phyloP scores from a whole-genome alignment of 345 rosid species.

The Eucalyptus sp. region DNA sequence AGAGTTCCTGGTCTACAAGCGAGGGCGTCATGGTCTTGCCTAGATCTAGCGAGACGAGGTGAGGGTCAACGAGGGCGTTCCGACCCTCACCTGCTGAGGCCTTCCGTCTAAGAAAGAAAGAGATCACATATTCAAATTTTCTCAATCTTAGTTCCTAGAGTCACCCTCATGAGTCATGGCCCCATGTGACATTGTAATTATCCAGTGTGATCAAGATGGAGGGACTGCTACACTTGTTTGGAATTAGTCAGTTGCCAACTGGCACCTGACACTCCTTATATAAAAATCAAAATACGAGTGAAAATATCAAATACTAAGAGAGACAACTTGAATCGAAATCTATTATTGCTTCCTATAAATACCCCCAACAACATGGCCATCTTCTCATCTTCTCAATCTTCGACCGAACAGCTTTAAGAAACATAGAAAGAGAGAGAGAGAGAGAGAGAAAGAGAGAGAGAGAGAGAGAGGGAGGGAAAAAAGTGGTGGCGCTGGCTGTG shows the following conservation, averaged over 20 bases:
- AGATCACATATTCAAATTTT: no score
- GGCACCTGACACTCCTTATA: not conserved
- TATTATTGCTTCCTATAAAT: not conserved
- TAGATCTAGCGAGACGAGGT: no score
- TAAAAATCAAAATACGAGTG: no score
- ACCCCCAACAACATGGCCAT: not conserved
- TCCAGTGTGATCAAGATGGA: not conserved
- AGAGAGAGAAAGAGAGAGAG: not conserved
- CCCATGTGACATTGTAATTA: not conserved
- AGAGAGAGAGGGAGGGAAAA: not conserved
- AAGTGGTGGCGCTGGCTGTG: not conserved
- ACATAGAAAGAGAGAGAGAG: not conserved
- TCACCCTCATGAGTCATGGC: no score
- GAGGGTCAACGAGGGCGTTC: no score
- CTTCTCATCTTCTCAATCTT: not conserved
- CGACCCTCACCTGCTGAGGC: rapidly evolving
- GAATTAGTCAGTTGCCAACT: not conserved
- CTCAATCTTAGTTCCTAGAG: no score
- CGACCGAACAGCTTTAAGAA: not conserved
- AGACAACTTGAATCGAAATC: not conserved
- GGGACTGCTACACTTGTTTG: no score
- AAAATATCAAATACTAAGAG: not conserved
- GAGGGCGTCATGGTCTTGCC: no score
- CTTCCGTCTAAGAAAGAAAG: no score
- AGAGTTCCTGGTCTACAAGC: no score